phyloP scores from a whole-genome alignment of 768 basidiomycete genomes.

The Cystofilobasidium ferigula region DNA sequence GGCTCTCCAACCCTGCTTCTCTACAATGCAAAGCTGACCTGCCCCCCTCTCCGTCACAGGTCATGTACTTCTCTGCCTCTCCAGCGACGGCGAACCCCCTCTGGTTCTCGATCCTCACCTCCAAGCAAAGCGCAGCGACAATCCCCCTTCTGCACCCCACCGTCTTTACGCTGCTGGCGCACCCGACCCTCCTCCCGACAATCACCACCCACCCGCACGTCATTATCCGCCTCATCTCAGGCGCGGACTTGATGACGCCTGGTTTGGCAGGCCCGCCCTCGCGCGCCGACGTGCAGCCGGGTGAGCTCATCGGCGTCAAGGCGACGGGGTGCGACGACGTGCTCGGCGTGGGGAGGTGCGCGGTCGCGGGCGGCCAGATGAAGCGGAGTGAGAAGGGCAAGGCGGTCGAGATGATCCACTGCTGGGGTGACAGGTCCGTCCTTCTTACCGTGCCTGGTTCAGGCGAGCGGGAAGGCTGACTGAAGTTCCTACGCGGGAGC shows the following conservation, averaged over 20 bases:
- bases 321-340: constrained; percentile 49
- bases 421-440: constrained; percentile 37
- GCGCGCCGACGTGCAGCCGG: constrained; percentile 27
- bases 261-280: constrained; percentile 42
- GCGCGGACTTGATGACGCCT: constrained; percentile 83
- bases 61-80: constrained; percentile 17
- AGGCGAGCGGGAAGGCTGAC: not conserved
- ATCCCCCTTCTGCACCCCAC: constrained; percentile 6
- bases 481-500: not conserved
- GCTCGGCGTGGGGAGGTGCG: constrained; percentile 66
- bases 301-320: constrained; percentile 55
- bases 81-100: constrained; percentile 17
- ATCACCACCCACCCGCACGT: constrained; percentile 62
- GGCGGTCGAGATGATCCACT: constrained; percentile 60
- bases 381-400: constrained; percentile 51
- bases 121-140: not conserved
- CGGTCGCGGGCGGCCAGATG: constrained; percentile 45
- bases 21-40: no score
- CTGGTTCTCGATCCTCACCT: constrained; percentile 21
- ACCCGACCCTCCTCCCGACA: constrained; percentile 54
- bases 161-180: constrained; percentile 73
- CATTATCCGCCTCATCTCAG: constrained; percentile 57
- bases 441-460: not conserved
- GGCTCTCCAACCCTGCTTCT: not conserved
- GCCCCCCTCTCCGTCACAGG: not conserved